phyloP scores from a whole-genome alignment of 2,329 filamentous ascomycete species.

The Clonostachys rosea region DNA sequence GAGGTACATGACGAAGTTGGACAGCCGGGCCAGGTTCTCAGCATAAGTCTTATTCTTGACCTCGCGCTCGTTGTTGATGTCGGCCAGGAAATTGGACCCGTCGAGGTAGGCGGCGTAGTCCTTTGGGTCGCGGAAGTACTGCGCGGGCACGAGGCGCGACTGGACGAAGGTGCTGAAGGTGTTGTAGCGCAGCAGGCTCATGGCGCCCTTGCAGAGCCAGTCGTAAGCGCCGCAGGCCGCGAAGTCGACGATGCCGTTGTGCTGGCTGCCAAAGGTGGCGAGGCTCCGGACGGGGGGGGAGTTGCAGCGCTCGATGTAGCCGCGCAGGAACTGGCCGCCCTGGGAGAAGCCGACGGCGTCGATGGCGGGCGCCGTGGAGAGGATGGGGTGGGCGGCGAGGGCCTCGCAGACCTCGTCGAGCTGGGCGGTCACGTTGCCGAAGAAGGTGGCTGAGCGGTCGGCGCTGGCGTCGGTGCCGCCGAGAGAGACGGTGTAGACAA shows the following conservation, averaged over 20 bases:
- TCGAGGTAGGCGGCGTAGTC: slow-evolving; percentile 67
- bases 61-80: slow-evolving; percentile 88
- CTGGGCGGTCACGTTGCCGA: slow-evolving; percentile 83
- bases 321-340: slow-evolving; percentile 93
- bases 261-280: slow-evolving; percentile 85
- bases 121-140: slow-evolving; percentile 81
- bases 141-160: slow-evolving; percentile 77
- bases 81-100: slow-evolving; percentile 82
- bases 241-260: slow-evolving; percentile 88
- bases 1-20: slow-evolving; percentile 83
- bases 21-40: slow-evolving; percentile 62
- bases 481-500: slow-evolving; percentile 75
- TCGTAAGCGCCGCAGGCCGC: slow-evolving; percentile 67
- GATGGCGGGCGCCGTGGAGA: slow-evolving; percentile 75
- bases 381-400: slow-evolving; percentile 70
- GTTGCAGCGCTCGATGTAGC: slow-evolving; percentile 85
- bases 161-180: slow-evolving; percentile 81
- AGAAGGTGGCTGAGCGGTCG: slow-evolving; percentile 82
- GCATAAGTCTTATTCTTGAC: slow-evolving; percentile 72
- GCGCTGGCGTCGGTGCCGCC: slow-evolving; percentile 56
- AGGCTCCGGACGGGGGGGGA: slow-evolving; percentile 68
- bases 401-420: slow-evolving; percentile 72
- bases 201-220: slow-evolving; percentile 75
- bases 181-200: slow-evolving; percentile 72
- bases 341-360: slow-evolving; percentile 95